Base-by-base conservation (phyloP, 2,329 filamentous ascomycete species). In the Fusarium oxysporum region DNA sequence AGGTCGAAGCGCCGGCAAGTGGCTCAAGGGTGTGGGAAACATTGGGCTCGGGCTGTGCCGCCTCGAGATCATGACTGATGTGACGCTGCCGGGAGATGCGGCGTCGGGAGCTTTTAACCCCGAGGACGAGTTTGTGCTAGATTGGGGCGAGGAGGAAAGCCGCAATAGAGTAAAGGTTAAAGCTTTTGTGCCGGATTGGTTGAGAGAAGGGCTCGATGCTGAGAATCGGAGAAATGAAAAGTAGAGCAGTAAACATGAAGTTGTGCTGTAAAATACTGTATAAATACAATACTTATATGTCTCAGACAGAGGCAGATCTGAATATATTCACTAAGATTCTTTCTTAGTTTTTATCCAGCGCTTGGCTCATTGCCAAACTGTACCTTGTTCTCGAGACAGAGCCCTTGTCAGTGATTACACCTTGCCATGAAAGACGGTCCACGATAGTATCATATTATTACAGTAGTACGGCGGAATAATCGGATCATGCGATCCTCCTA, bases 21-120 rank as follows among this genome's bases (percentile, higher is more conserved):
- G 93, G 85, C 85, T 98, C 58, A 85, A 85, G 37, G 92, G 93
- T 0, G 85, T 96, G 19, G 96, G 95, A 2, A 97, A 98, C 79
- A 83, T 98, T 35, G 96, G 96, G 3, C 85, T 99, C 58, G 96
- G 91, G 5, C 83, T 98, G 74, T 98, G 96, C 80, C 90, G 96
- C 32, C 83, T 98, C 75, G 95, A 97, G 83, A 91, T 92, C 79
- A 98, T 98, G 95, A 97, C 94, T 9, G 92, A 94, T 78, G 84
- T 96, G 53, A 85, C 86, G 38, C 84, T 96, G 60, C 92, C 92
- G 5, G 92, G 91, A 9, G 89, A 89, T 63, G 90, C 92, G 71
- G 87, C 88, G 1, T 88, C 88, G 9, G 90, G 91, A 2, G 88
- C 88, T 23, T 93, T 86, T 79, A 89, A 84, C 66, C 86, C 88